Base-by-base conservation (phyloP, 1,139 yeast species). In the Suzukiozyma palmioleophila region DNA sequence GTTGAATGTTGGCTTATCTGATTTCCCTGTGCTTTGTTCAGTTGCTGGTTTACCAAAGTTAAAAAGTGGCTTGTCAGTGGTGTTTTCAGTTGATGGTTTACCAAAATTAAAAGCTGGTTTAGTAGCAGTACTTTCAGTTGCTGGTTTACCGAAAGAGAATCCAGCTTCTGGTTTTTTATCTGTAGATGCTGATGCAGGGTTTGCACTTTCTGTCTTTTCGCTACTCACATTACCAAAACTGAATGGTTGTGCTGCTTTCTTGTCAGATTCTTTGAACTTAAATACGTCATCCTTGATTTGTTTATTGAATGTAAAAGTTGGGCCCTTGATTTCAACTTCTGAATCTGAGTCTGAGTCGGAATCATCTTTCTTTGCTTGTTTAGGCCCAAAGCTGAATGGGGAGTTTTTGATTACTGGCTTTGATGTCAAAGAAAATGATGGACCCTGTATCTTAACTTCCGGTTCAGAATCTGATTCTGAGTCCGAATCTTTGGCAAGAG, bases 251-350 rank as follows among this genome's bases (percentile, higher is more conserved):
- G 15, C 10, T 9, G 9, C 13, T 3, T 15, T 14, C 8, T 15
- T 22, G 15, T 30, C 21, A 15, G 39, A 13, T 14, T 34, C 36
- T 15, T 37, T 37, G 7, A 78, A 55, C 45, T 76, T 78, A 56
- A 79, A 79, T 1, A 75, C 74, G 43, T 63, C 66, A 38, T 69
- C 78, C 41, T 69, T 64, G 13, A 74, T 68, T 7, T 66, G 59
- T 41, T 76, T 75, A 40, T 65, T 58, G 47, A 81, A 73, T 4
- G 73, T 69, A 52, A 84, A 84, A 11, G 75, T 61, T 15, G 90
- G 90, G 3, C 89, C 90, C 48, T 80, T 74, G 18, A 80, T 74
- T 49, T 75, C 78, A 13, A 78, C 57, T 24, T 77, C 80, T 8
- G 77, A 70, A 32, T 75, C 77, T 12, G 73, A 64, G 35, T 69